Evolutionary conservation across 2,329 filamentous ascomycete species (phyloP).

Genomic region (Xylogone sp.): DNA sequence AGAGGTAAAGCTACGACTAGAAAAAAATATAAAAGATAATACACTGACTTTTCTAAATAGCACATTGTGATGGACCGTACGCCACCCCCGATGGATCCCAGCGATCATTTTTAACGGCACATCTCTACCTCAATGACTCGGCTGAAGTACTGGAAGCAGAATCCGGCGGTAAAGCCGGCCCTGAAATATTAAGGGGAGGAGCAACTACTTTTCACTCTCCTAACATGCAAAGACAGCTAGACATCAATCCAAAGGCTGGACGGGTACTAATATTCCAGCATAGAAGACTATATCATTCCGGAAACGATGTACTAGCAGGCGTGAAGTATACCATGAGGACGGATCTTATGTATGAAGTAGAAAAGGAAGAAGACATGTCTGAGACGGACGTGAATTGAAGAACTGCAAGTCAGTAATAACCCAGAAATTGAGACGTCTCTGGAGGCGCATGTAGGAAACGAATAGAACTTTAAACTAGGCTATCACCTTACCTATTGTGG

Average conservation of each 20-base stretch:
- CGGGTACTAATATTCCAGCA: conserved; percentile 61
- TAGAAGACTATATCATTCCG: conserved; percentile 45
- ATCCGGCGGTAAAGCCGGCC: neutral
- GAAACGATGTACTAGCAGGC: conserved; percentile 46
- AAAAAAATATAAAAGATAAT: conserved; percentile 1
- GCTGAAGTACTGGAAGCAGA: conserved; percentile 33
- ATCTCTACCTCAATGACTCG: conserved; percentile 52
- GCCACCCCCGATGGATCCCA: conserved; percentile 22
- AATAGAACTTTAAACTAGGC: no score
- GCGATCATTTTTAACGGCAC: conserved; percentile 45
- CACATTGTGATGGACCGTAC: conserved; percentile 67
- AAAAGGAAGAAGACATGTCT: conserved; percentile 2
- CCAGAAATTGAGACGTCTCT: no score
- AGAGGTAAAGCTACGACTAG: conserved; percentile 30
- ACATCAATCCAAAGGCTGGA: conserved; percentile 53
- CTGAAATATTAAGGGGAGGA: conserved; percentile 42
- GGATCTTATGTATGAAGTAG: conserved; percentile 47
- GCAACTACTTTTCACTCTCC: conserved; percentile 51
- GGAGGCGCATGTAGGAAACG: no score
- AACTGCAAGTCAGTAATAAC: no score
- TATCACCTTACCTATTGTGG: neutral
- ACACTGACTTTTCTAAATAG: conserved; percentile 26
- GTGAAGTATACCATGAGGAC: conserved; percentile 55
- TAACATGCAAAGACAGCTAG: conserved; percentile 38
- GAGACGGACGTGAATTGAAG: no score